Conservation (phyloP, 306 rosid species). For the apple (Malus domestica) region ASM211411v1 NC_041796.1:28388001-28388500, state of each 20-base stretch:
- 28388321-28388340: not conserved
- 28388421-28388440: not conserved
- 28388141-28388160: slow-evolving; percentile 77
- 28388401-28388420: not conserved
- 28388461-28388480: not conserved
- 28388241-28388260: not conserved
- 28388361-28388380: not conserved
- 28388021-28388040: not conserved
- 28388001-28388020: not conserved
- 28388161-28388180: slow-evolving; percentile 68
- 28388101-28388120: slow-evolving; percentile 87
- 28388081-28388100: slow-evolving; percentile 81
- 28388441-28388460: not conserved
- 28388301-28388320: not conserved
- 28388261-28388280: slow-evolving; percentile 12
- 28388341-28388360: not conserved
- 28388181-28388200: slow-evolving; percentile 94
- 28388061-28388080: slow-evolving; percentile 50
- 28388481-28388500: not conserved
- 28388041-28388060: slow-evolving; percentile 42
- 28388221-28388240: slow-evolving; percentile 41
- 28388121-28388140: slow-evolving; percentile 83
- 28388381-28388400: not conserved
- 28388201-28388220: slow-evolving; percentile 75
- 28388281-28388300: not conserved